Evolutionary conservation across 208 protist genomes (phyloP), one percentile per base, ranked within the genome.

Genomic region (Acanthamoeba sp.): DNA sequence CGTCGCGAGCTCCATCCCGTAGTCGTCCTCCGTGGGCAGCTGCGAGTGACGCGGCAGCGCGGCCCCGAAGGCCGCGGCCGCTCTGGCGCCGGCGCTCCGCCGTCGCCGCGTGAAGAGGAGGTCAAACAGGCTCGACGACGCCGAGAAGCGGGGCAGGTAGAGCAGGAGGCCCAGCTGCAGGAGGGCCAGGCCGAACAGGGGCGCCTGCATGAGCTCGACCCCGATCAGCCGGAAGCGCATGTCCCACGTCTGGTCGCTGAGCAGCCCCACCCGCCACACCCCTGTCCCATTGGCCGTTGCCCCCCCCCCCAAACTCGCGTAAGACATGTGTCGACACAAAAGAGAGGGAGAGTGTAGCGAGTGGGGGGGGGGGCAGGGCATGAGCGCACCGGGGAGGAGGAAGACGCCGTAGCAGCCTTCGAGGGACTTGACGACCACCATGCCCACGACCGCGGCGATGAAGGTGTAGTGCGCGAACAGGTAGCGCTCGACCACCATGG

Each of bases 401-500:
- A 76, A 76, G 34, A 76, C 66, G 66, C 66, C 66, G 66, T 76
- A 76, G 34, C 66, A 76, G 66, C 66, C 66, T 27, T 76, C 66
- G 27, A 76, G 66, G 32, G 34, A 3, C 34, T 76, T 76, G 34
- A 76, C 38, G 66, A 76, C 34, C 66, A 76, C 66, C 66, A 76
- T n/a, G 27, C 66, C 66, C 34, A 27, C 16, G 20, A 76, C 18
- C 7, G 66, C 66, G n/a, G 20, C 66, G 18, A 76, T 7, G 20
- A 76, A n/a, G 20, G 34, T 76, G 66, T 76, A 76, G 66, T 76
- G 66, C 27, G 32, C 66, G 9, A 76, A 42, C 32, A 40, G 32
- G 16, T 76, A 76, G 34, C 66, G 66, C 12, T 76, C 18, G 12
- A 36, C 66, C 18, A 76, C 32, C 27, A 76, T n/a, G 18, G 29